Conservation (phyloP, 371 early-diverging fungal species). For the Globomyces sp. region DNA sequence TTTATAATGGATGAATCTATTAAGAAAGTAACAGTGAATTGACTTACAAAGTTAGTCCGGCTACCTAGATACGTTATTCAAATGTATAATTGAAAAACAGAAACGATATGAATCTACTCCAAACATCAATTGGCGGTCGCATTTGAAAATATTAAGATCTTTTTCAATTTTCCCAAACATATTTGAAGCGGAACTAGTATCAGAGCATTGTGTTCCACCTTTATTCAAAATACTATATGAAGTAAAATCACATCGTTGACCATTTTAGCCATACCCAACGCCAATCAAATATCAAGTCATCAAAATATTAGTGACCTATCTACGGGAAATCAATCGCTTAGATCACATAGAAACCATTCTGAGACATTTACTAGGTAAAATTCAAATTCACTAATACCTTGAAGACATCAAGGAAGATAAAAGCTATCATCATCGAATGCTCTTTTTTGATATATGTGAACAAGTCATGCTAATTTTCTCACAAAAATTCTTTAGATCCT, state of each 20-base stretch:
- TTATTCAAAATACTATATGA: constrained; percentile 19
- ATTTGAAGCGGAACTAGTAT: constrained; percentile 16
- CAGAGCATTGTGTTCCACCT: constrained; percentile 12
- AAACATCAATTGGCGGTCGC: constrained; percentile 13
- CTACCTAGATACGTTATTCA: background rate
- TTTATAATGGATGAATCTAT: too few species aligned
- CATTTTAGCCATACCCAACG: constrained; percentile 4
- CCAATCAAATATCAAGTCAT: constrained; percentile 20
- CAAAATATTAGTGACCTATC: constrained; percentile 8
- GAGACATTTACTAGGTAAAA: constrained; percentile 19
- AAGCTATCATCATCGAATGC: constrained; percentile 16
- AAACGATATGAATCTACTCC: background rate
- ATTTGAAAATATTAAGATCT: background rate
- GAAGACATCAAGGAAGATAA: constrained; percentile 16
- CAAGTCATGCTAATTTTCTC: constrained; percentile 14
- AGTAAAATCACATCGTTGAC: background rate
- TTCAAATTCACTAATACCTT: background rate
- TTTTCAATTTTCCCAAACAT: constrained; percentile 13
- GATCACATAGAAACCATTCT: constrained; percentile 19
- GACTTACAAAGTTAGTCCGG: too few species aligned
- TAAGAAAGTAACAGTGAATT: too few species aligned
- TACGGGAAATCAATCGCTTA: constrained; percentile 12
- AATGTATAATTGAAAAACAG: background rate
- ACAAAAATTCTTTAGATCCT: constrained; percentile 19
- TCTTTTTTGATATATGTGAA: constrained; percentile 21